Percentiles rank a stretch among this genome's conserved stretches.
Evolutionary conservation across 2,329 filamentous ascomycete species (phyloP).

Genomic region (Pseudogymnoascus verrucosus): DNA sequence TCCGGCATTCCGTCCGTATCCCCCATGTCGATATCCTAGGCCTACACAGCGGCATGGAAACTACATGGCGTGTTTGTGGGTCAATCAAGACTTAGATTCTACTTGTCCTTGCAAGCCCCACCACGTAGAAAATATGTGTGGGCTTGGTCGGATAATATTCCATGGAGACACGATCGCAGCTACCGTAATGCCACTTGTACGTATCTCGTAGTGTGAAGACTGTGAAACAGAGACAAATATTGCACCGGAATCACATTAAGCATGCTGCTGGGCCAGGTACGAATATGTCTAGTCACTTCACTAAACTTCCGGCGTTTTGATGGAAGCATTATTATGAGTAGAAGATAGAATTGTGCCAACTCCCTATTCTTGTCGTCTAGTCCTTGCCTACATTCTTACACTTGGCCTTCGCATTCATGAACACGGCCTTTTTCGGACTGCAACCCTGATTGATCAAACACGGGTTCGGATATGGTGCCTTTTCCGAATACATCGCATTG

Average conservation of each 20-base stretch:
- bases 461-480: constrained; percentile 3
- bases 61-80: not conserved
- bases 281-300: not conserved
- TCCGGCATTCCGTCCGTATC: not conserved
- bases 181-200: not conserved
- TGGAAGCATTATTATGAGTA: not conserved
- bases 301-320: not conserved
- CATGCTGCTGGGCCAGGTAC: not conserved
- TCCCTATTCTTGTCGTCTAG: not conserved
- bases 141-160: not conserved
- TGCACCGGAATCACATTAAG: not conserved
- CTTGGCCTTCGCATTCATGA: not conserved
- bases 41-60: not conserved
- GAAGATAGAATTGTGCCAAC: not conserved
- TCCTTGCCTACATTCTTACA: constrained; percentile 4
- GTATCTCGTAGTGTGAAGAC: not conserved
- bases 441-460: constrained; percentile 10
- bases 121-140: not conserved
- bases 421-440: not conserved
- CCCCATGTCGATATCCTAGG: not conserved
- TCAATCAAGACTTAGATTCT: not conserved
- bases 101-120: not conserved
- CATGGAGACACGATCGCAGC: not conserved
- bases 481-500: constrained; percentile 2
- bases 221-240: not conserved